A percentile compares a stretch with the other conserved stretches of the same genome.
Evolutionary conservation across 768 basidiomycete genomes (phyloP).

Genomic region (Tulasnella sp.): DNA sequence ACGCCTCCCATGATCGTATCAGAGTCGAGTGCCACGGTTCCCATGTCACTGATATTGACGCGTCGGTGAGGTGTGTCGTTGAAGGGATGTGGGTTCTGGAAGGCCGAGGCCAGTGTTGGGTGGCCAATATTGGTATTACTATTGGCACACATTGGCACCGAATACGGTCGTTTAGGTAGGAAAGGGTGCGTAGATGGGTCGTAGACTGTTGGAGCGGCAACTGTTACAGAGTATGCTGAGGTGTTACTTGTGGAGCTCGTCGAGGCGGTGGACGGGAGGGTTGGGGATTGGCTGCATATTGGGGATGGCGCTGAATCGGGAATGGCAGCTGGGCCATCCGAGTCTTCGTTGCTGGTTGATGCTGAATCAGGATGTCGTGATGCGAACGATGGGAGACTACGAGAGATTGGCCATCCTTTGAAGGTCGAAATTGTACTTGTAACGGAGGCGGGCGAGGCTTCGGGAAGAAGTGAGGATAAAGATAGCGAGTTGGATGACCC

Average conservation of each 20-base stretch:
- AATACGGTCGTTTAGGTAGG: slow-evolving; percentile 11
- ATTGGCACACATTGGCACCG: not conserved
- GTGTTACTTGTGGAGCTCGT: not conserved
- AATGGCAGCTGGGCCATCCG: no score
- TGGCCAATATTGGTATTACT: not conserved
- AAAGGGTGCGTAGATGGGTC: not conserved
- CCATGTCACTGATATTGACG: not conserved
- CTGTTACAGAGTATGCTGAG: slow-evolving; percentile 3
- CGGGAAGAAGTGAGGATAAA: not conserved
- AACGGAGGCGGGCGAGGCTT: not conserved
- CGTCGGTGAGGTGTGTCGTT: not conserved
- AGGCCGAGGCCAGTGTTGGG: not conserved
- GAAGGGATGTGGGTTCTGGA: not conserved
- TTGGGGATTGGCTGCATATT: not conserved
- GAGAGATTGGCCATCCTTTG: slow-evolving; percentile 10
- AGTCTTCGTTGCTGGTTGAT: no score
- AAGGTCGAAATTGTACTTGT: not conserved
- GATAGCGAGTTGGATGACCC: not conserved
- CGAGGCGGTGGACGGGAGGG: not conserved
- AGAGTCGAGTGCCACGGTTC: not conserved
- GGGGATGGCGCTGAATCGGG: slow-evolving; percentile 1
- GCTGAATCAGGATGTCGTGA: no score
- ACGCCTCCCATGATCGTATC: not conserved
- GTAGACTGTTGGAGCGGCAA: not conserved
- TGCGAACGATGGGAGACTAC: not conserved